Base-by-base conservation (phyloP, 768 basidiomycete species). In the Kwoniella dejecticola region DNA sequence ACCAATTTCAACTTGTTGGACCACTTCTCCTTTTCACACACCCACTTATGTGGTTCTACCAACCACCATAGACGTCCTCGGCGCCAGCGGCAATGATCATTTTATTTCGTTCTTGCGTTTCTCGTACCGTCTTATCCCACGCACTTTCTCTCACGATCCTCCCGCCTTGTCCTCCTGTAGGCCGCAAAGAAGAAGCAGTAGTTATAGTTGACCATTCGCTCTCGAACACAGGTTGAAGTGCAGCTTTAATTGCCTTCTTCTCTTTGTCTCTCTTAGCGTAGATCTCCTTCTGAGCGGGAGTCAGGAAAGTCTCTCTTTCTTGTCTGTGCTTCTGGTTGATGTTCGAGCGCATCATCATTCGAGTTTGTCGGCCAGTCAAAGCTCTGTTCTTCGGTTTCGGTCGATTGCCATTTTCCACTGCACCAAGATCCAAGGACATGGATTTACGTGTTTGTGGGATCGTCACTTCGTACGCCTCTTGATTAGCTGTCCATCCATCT, bases 191-290 rank as follows among this genome's bases (percentile, higher is more conserved):
- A 50, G 29, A 6, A 7, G 29, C 6, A 6, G 30, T 17, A 3
- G 27, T 31, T 5, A 50, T n/a, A 11, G 29, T 50, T 19, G 48
- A 50, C 48, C 48, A 50, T 50, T 50, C 48, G 24, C 48, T 50
- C 17, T 50, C 48, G 19, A 50, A 50, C 27, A 50, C 33, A 13
- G 48, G 48, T 31, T 50, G 48, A 6, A 50, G 30, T 8, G 48
- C 17, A 23, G 46, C 46, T 26, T 50, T 27, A 23, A 17, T 27
- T 36, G 27, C n/a, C 3, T 27, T 17, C 27, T 50, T 50, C 12
- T 13, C 15, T 23, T 17, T 30, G 30, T 47, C 45, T 23, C 19
- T 47, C 23, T 15, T 7, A 48, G 11, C 5, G 48, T 50, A 50
- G 6, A 33, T 17, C 33, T 50, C 48, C 30, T 30, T 30, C n/a